phyloP scores from a whole-genome alignment of 345 rosid genomes.

The Stellera chamaejasme region DNA sequence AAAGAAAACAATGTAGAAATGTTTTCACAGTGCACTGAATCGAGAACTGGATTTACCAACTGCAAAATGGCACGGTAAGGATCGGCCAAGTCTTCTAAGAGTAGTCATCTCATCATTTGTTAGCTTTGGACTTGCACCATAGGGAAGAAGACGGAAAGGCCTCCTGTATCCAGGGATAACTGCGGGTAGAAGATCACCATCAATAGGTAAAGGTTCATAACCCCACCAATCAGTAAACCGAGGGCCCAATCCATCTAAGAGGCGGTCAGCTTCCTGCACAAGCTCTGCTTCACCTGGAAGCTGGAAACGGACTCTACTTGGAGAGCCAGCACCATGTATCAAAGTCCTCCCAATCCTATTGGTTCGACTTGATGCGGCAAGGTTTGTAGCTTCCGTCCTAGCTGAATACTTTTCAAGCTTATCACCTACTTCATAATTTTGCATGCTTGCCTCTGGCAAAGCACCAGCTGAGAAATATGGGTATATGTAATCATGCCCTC shows the following conservation, averaged over 20 bases:
- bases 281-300: conserved; percentile 72
- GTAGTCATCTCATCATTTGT: conserved; percentile 94
- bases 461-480: conserved; percentile 63
- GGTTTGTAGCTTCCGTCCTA: conserved; percentile 12
- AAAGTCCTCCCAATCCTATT: conserved; percentile 21
- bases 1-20: too few species aligned
- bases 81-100: conserved; percentile 78
- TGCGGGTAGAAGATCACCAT: conserved; percentile 89
- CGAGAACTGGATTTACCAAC: conserved; percentile 38
- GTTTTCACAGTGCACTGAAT: conserved; percentile 4
- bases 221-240: conserved; percentile 95
- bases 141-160: conserved; percentile 95
- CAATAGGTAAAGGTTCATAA: conserved; percentile 84
- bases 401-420: conserved; percentile 17
- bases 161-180: conserved; percentile 62
- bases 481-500: conserved; percentile 70
- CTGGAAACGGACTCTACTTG: conserved; percentile 68
- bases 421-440: conserved; percentile 17
- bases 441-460: conserved; percentile 15
- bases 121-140: conserved; percentile 63
- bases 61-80: conserved; percentile 88
- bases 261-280: conserved; percentile 63
- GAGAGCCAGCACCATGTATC: conserved; percentile 65
- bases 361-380: conserved; percentile 18
- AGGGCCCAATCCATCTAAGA: conserved; percentile 88